Evolutionary conservation across 139 green algal species (phyloP).

Genomic region (Coelastrella sp.): DNA sequence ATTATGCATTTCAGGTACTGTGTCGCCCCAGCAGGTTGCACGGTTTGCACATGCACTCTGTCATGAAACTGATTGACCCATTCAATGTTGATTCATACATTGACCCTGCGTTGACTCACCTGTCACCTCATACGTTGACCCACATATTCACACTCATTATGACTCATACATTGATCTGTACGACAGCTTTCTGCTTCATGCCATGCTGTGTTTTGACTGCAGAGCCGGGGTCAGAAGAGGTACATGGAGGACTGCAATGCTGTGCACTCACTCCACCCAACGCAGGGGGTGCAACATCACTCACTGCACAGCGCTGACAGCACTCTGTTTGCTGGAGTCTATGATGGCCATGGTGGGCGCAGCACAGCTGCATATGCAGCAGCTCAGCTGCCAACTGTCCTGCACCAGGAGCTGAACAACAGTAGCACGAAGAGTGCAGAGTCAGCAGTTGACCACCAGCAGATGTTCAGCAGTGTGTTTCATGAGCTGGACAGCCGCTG

Average conservation of each 20-base stretch:
- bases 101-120: background rate
- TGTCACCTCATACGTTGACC: background rate
- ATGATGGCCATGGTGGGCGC: slow-evolving; percentile 2
- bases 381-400: background rate
- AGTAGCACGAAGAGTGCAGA: background rate
- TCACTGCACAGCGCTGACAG: background rate
- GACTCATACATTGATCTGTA: background rate
- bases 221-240: background rate
- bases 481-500: background rate
- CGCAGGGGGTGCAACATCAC: background rate
- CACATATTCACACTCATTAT: background rate
- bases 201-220: background rate
- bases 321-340: background rate
- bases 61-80: background rate
- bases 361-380: background rate
- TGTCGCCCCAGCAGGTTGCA: background rate
- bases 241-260: background rate
- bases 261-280: background rate
- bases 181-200: background rate
- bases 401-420: background rate
- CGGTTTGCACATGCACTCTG: no score
- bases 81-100: background rate
- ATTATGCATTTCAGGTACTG: background rate
- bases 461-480: background rate
- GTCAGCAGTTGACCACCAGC: background rate